Percentiles rank a stretch among this genome's conserved stretches.
phyloP scores from a whole-genome alignment of 2,329 filamentous ascomycete species.

The Emmonsiellopsis sp. region DNA sequence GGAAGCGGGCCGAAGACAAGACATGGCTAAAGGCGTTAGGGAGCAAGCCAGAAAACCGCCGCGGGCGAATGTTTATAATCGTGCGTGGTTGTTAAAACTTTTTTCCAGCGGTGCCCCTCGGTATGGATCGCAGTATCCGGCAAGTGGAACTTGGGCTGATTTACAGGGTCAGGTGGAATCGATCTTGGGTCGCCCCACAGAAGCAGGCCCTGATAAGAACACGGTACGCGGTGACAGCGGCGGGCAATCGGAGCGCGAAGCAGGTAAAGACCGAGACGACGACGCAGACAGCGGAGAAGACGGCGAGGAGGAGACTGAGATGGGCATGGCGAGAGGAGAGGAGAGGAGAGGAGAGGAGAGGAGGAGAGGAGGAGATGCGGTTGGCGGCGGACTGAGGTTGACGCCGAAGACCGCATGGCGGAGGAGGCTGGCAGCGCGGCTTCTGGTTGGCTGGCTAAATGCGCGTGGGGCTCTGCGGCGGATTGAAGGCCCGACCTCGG shows the following conservation, averaged over 20 bases:
- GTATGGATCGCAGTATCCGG: not conserved
- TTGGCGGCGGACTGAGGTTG: not conserved
- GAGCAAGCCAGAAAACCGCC: constrained; percentile 8
- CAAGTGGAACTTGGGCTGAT: not conserved
- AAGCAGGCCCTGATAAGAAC: not conserved
- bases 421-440: not conserved
- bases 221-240: not conserved
- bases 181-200: not conserved
- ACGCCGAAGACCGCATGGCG: not conserved
- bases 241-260: not conserved
- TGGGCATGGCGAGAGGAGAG: constrained; percentile 3
- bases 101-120: not conserved
- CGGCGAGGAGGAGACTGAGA: not conserved
- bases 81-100: not conserved
- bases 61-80: not conserved
- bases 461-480: not conserved
- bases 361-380: not conserved
- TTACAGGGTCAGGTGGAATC: constrained; percentile 1
- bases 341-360: constrained; percentile 5
- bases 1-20: constrained; percentile 30
- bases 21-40: constrained; percentile 18
- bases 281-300: not conserved
- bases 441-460: not conserved
- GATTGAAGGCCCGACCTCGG: not conserved
- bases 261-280: not conserved